These are phyloP conservation scores for Dissoconium aciculare DNA, from an alignment of 2,329 filamentous ascomycete species.

Conservation along the genomic window DNA sequence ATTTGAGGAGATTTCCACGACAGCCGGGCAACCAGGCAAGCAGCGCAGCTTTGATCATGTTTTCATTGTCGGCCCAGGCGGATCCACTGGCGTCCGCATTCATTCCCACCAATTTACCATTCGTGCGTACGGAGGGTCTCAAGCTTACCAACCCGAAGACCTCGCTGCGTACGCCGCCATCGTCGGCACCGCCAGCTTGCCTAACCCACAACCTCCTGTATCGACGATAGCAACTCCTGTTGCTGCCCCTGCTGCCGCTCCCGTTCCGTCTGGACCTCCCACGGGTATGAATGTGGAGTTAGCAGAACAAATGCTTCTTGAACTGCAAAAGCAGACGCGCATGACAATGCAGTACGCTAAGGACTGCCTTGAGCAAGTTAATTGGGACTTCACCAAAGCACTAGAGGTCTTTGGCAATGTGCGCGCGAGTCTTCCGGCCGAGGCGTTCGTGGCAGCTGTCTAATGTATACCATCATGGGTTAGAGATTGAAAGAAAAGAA, in stretches of 20 bases:
- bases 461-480: too few relatives aligned
- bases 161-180: conserved; percentile 12
- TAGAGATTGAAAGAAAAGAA: too few relatives aligned
- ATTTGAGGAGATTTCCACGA: conserved; percentile 57
- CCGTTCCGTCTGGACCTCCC: conserved; percentile 12
- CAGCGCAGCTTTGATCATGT: conserved; percentile 64
- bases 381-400: conserved; percentile 67
- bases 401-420: conserved; percentile 60
- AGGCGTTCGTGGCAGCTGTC: conserved; percentile 28
- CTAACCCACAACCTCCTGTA: conserved; percentile 27
- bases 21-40: conserved; percentile 39
- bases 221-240: too few relatives aligned
- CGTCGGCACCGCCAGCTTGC: conserved; percentile 21
- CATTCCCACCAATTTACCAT: conserved; percentile 66
- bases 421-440: conserved; percentile 40
- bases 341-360: conserved; percentile 68
- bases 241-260: conserved; percentile 9
- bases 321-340: conserved; percentile 61
- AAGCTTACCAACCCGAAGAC: conserved; percentile 36
- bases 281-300: conserved; percentile 18
- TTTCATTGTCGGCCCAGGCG: conserved; percentile 64
- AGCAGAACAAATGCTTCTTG: conserved; percentile 44
- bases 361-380: conserved; percentile 64
- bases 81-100: conserved; percentile 52
- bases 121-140: conserved; percentile 47